These are phyloP conservation scores for Fusarium luffae DNA, from an alignment of 2,329 filamentous ascomycete species.

Conservation along the genomic window DNA sequence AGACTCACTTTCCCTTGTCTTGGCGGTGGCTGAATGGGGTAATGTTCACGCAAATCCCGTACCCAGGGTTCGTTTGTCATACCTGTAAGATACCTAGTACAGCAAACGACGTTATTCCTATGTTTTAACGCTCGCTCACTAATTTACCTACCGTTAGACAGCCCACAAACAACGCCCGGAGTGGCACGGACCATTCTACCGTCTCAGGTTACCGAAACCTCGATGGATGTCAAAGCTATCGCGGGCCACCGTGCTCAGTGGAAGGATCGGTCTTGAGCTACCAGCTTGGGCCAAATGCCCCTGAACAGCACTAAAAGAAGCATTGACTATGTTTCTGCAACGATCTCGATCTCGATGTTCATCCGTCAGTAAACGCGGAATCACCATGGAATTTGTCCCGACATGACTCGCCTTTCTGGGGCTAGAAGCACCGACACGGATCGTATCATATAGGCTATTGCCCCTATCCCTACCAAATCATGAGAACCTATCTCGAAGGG, in stretches of 20 bases:
- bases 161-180: neutral
- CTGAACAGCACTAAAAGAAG: slow-evolving; percentile 8
- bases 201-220: slow-evolving; percentile 19
- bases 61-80: slow-evolving; percentile 1
- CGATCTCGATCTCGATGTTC: slow-evolving; percentile 25
- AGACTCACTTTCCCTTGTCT: neutral
- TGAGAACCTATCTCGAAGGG: neutral
- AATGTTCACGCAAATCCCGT: neutral
- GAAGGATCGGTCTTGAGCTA: slow-evolving; percentile 5
- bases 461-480: neutral
- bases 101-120: neutral
- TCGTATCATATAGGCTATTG: slow-evolving; percentile 5
- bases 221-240: neutral
- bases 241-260: slow-evolving; percentile 13
- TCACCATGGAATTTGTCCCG: slow-evolving; percentile 8
- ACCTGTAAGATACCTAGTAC: neutral
- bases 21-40: neutral
- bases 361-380: slow-evolving; percentile 11
- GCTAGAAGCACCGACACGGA: slow-evolving; percentile 2
- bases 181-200: slow-evolving; percentile 35
- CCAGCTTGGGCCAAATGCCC: slow-evolving; percentile 13
- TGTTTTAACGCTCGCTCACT: neutral
- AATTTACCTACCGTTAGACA: neutral
- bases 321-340: slow-evolving; percentile 9
- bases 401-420: slow-evolving; percentile 9